Conservation (phyloP, 1,139 yeast genomes). For the Yamadazyma kanchanaburiensis region DNA sequence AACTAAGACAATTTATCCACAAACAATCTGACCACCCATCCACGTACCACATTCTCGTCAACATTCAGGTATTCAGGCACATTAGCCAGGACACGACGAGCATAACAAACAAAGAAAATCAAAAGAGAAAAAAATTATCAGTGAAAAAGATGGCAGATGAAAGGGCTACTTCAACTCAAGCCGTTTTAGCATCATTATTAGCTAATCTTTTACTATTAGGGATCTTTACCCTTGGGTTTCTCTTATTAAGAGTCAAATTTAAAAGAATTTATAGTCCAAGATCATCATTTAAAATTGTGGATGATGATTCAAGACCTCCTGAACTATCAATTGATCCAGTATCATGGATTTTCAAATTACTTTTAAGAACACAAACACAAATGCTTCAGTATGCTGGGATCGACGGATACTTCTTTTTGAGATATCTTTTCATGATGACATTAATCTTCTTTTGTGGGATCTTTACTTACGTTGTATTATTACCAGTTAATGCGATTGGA, state of each 20-base stretch:
- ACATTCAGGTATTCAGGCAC: neutral
- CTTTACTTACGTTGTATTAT: conserved; percentile 51
- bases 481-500: conserved; percentile 63
- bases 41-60: no score
- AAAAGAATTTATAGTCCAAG: conserved; percentile 70
- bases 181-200: conserved; percentile 59
- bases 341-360: conserved; percentile 56
- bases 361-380: conserved; percentile 61
- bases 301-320: conserved; percentile 59
- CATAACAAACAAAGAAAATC: neutral
- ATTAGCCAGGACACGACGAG: no score
- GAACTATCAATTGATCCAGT: conserved; percentile 62
- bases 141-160: conserved; percentile 15
- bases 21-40: no score
- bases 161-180: conserved; percentile 55
- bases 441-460: conserved; percentile 37
- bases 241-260: conserved; percentile 52
- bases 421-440: conserved; percentile 51
- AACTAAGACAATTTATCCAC: no score
- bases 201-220: conserved; percentile 55
- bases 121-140: neutral
- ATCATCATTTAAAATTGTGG: conserved; percentile 53
- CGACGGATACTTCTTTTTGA: conserved; percentile 69
- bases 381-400: conserved; percentile 70
- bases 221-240: conserved; percentile 49